Evolutionary conservation across 139 green algal genomes (phyloP).

Genomic region (Tetraselmis chui): DNA sequence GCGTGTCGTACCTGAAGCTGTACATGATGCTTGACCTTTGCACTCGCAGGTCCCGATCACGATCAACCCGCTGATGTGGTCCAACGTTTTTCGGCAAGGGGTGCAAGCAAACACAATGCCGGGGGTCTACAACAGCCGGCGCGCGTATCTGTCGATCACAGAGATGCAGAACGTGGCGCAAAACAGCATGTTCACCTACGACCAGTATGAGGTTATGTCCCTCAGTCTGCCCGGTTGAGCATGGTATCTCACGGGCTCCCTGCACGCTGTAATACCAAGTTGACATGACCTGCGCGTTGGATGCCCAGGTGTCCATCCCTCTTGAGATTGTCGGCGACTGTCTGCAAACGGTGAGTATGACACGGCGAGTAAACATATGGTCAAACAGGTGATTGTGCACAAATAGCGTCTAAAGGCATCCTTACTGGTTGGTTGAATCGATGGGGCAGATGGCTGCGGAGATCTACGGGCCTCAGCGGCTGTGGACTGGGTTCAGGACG

Average conservation of each 20-base stretch:
- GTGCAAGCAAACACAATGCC: background rate
- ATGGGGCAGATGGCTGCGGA: background rate
- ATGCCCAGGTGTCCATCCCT: conserved; percentile 21
- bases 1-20: too few relatives aligned
- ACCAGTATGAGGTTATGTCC: conserved; percentile 38
- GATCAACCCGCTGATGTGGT: background rate
- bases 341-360: conserved; percentile 17
- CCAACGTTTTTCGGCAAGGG: background rate
- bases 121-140: background rate
- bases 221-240: too few relatives aligned
- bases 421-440: too few relatives aligned
- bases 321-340: conserved; percentile 29
- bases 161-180: background rate
- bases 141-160: background rate
- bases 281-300: background rate
- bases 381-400: too few relatives aligned
- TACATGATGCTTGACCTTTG: too few relatives aligned
- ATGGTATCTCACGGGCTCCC: too few relatives aligned
- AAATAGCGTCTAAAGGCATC: too few relatives aligned
- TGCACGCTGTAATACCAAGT: background rate
- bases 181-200: conserved; percentile 19
- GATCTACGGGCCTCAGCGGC: conserved; percentile 9
- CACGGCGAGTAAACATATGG: too few relatives aligned
- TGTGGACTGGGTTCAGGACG: conserved; percentile 29
- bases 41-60: background rate